Evolutionary conservation across 164 flowering plant species (phyloP), one percentile per base, ranked within the genome.

Genomic region (Brasenia schreberi): DNA sequence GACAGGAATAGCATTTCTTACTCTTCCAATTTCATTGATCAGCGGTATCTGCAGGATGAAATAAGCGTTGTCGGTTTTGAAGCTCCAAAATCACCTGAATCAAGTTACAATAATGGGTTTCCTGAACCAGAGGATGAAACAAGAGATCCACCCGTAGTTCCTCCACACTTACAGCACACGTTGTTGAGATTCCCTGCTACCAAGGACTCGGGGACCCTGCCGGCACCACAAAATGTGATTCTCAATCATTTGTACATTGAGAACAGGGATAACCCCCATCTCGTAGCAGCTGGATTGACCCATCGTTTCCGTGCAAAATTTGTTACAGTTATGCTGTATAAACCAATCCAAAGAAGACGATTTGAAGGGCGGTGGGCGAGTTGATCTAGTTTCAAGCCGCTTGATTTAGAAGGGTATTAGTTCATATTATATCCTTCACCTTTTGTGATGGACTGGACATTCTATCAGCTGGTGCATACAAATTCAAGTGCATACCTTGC

Each of bases 191-290:
- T 68, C 23, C 83, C 89, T 61, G 63, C 63, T 61, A 76, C 67
- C 69, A 71, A 78, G 68, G 96, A 93, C 61, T 33, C 82, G 12
- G 81, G 71, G 6, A 59, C 75, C 18, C 80, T 90, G 63, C 90
- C 98, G 5, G 23, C 64, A 65, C 98, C 97, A 0, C 91, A 85
- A 58, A 82, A 80, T 64, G 92, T 80, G 62, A 77, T 79, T 62
- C 83, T 94, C 44, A 94, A 94, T 79, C 98, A 94, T 82, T 91
- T 94, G 44, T 92, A 84, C 81, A 84, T 90, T 59, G 96, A 92
- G 78, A 92, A 85, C 72, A 72, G 93, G 73, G 93, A 90, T 64
- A 64, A 72, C 67, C 87, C 88, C 16, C 74, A 77, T 33, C 82
- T 94, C 16, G 97, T 90, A 1, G 90, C 88, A 66, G 97, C 92